Conservation (phyloP, 176 grass and related monocot genomes). For the Carex littledalei region DNA sequence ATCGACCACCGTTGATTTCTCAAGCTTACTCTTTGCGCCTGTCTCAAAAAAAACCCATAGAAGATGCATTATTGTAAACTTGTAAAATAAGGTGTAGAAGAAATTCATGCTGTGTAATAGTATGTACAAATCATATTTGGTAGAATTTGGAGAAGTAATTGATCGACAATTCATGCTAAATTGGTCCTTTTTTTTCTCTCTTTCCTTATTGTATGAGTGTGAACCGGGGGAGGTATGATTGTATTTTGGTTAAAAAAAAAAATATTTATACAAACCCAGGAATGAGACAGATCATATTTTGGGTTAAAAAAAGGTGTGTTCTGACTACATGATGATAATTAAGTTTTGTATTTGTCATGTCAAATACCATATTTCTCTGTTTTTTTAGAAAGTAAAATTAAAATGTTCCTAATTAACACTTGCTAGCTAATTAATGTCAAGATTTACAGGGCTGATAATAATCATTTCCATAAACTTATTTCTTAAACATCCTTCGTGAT, state of each 20-base stretch:
- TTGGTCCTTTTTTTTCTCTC: background rate
- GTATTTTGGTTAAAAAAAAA: too few relatives aligned
- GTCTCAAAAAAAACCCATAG: background rate
- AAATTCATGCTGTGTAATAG: background rate
- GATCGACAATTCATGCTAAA: background rate
- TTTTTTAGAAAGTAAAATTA: background rate
- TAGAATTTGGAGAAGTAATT: too few relatives aligned
- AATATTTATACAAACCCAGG: background rate
- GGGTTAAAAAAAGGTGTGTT: background rate
- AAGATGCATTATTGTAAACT: background rate
- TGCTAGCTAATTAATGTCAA: background rate
- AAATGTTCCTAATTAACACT: background rate
- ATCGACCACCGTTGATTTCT: slow-evolving; percentile 63
- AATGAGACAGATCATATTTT: background rate
- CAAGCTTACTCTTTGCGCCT: slow-evolving; percentile 47
- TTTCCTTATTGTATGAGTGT: background rate
- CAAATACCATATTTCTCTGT: background rate
- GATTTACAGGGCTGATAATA: background rate
- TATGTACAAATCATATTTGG: too few relatives aligned
- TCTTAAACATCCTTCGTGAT: too few relatives aligned
- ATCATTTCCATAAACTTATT: too few relatives aligned
- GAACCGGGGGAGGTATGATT: too few relatives aligned
- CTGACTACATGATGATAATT: too few relatives aligned
- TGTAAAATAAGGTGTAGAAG: background rate
- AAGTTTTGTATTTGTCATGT: background rate